A percentile compares a stretch with the other conserved stretches of the same genome.
Evolutionary conservation across 2,329 filamentous ascomycete species (phyloP).

Genomic region (Calonectria multiphialidica): DNA sequence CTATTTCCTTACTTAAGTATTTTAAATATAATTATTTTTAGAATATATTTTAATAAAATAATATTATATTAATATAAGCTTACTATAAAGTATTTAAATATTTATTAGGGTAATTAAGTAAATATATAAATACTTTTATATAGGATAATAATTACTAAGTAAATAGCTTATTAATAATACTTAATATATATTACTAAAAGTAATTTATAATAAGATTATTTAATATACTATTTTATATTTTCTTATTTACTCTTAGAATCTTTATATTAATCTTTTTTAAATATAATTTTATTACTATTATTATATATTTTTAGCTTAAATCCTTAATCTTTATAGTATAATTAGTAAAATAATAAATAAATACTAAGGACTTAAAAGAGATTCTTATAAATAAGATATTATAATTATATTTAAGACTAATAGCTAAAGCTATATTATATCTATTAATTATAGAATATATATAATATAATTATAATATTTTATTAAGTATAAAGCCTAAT

Average conservation of each 20-base stretch:
- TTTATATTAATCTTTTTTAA: neutral
- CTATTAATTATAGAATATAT: conserved; percentile 7
- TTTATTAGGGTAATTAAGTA: conserved; percentile 3
- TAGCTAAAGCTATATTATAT: neutral
- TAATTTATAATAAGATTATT: neutral
- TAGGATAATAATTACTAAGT: neutral
- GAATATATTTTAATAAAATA: conserved; percentile 9
- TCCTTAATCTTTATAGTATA: neutral
- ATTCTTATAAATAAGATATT: conserved; percentile 22
- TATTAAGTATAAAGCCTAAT: neutral
- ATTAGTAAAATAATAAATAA: conserved; percentile 10
- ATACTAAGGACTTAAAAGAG: conserved; percentile 3
- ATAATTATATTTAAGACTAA: conserved; percentile 6
- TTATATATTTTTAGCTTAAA: neutral
- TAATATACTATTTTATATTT: neutral
- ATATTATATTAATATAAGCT: conserved; percentile 16
- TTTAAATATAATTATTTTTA: neutral
- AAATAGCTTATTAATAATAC: conserved; percentile 8
- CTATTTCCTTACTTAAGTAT: neutral
- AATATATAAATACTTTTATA: conserved; percentile 6
- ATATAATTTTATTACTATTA: neutral
- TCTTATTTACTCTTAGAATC: neutral
- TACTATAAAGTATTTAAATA: conserved; percentile 7
- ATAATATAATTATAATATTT: neutral
- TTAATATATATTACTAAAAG: conserved; percentile 10